Conservation (phyloP, 352 stramenopile species). For the Globisporangium paroecandrum region DNA sequence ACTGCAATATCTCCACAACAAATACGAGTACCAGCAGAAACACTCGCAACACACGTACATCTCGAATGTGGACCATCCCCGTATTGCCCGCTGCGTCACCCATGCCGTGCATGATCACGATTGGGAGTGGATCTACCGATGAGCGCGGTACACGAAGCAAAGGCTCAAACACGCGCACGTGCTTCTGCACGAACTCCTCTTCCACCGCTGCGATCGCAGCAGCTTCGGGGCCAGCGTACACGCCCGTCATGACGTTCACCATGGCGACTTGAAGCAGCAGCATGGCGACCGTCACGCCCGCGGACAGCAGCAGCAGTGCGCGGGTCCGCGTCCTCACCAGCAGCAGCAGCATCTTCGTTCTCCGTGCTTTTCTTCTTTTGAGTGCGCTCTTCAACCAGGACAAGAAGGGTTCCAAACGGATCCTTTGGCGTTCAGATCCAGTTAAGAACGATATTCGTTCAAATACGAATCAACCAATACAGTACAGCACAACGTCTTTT, state of each 20-base stretch:
- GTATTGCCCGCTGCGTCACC: constrained; percentile 90
- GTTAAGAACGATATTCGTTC: background rate
- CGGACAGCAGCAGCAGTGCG: constrained; percentile 34
- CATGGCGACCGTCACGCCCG: constrained; percentile 31
- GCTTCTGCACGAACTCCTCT: constrained; percentile 4
- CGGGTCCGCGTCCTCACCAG: constrained; percentile 23
- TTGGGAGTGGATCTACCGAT: constrained; percentile 32
- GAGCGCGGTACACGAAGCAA: constrained; percentile 10
- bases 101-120: constrained; percentile 93
- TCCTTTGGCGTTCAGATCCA: background rate
- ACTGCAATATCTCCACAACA: background rate
- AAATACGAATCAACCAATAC: background rate
- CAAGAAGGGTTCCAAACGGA: background rate
- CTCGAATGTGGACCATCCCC: constrained; percentile 85
- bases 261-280: constrained; percentile 51
- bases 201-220: background rate
- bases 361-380: constrained; percentile 4
- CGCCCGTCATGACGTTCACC: constrained; percentile 36
- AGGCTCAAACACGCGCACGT: constrained; percentile 31
- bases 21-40: background rate
- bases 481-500: background rate
- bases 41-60: constrained; percentile 29
- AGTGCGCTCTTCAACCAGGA: constrained; percentile 27
- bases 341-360: constrained; percentile 5
- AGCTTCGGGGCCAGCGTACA: constrained; percentile 28